Conservation (phyloP, 352 stramenopile genomes). For the Globisporangium lucens region DNA sequence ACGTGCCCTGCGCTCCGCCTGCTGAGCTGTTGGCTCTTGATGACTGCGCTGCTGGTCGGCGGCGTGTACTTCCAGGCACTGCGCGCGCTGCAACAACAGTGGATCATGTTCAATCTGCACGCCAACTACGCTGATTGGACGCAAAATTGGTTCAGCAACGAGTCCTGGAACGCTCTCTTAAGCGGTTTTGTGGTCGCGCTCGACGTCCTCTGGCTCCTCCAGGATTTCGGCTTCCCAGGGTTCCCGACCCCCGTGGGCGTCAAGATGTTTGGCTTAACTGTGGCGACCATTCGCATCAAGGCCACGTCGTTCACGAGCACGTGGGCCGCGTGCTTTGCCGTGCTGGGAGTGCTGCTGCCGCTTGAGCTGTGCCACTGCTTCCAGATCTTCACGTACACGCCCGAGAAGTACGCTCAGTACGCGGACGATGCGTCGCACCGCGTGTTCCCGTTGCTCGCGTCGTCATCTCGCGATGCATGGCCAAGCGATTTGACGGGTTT, state of each 20-base stretch:
- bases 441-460: slow-evolving; percentile 16
- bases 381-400: slow-evolving; percentile 41
- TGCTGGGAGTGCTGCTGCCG: slow-evolving; percentile 44
- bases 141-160: slow-evolving; percentile 31
- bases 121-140: slow-evolving; percentile 4
- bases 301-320: slow-evolving; percentile 38
- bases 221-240: slow-evolving; percentile 50
- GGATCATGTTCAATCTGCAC: slow-evolving; percentile 24
- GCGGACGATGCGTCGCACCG: slow-evolving; percentile 25
- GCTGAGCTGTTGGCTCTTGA: slow-evolving; percentile 23
- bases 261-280: slow-evolving; percentile 39
- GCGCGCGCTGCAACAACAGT: slow-evolving; percentile 20
- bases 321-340: slow-evolving; percentile 45
- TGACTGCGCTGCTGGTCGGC: slow-evolving; percentile 21
- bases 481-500: slow-evolving; percentile 13
- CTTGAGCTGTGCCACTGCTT: slow-evolving; percentile 48
- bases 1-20: slow-evolving; percentile 24
- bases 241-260: slow-evolving; percentile 33
- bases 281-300: slow-evolving; percentile 20
- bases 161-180: slow-evolving; percentile 37
- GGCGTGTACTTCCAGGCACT: slow-evolving; percentile 31
- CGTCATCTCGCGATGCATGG: not conserved
- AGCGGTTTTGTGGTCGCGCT: slow-evolving; percentile 32
- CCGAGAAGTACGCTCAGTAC: slow-evolving; percentile 30
- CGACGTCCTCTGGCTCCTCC: slow-evolving; percentile 49